phyloP scores from a whole-genome alignment of 2,329 filamentous ascomycete genomes.

The Aspergillus arachidicola region DNA sequence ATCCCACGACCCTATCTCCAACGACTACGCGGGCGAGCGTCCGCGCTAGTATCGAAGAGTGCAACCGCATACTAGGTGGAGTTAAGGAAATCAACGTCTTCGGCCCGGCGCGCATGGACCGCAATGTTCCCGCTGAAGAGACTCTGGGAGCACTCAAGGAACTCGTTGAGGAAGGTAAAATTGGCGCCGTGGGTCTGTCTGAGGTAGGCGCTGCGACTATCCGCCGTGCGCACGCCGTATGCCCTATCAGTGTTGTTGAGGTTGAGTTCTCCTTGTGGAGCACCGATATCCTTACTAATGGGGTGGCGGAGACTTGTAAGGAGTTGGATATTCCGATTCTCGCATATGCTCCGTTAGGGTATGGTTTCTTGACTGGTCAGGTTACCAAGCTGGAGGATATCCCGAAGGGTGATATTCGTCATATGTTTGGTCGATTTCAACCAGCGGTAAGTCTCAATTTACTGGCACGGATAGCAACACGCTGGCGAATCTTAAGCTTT shows the following conservation, averaged over 20 bases:
- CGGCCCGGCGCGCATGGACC: not conserved
- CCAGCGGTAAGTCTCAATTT: not conserved
- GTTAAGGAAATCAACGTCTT: not conserved
- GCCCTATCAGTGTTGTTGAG: not conserved
- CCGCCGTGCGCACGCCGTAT: not conserved
- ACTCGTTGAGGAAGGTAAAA: not conserved
- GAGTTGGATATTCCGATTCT: not conserved
- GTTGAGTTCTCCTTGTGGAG: not conserved
- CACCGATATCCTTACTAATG: not conserved
- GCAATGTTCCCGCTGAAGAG: not conserved
- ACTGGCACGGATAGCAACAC: not conserved
- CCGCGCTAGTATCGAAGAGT: not conserved
- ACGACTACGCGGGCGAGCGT: not conserved
- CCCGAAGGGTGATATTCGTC: not conserved
- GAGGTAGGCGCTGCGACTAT: not conserved
- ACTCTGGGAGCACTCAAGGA: not conserved
- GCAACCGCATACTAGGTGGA: not conserved
- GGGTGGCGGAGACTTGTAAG: not conserved
- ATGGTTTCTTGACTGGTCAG: not conserved
- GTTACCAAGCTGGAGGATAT: slow-evolving; percentile 1
- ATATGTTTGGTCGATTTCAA: not conserved
- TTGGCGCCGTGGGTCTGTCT: not conserved
- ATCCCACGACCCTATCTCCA: not conserved
- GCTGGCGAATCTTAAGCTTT: not conserved
- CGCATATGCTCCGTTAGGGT: not conserved